Evolutionary conservation across 2,329 filamentous ascomycete species (phyloP).

Genomic region (Chaetomium strumarium): DNA sequence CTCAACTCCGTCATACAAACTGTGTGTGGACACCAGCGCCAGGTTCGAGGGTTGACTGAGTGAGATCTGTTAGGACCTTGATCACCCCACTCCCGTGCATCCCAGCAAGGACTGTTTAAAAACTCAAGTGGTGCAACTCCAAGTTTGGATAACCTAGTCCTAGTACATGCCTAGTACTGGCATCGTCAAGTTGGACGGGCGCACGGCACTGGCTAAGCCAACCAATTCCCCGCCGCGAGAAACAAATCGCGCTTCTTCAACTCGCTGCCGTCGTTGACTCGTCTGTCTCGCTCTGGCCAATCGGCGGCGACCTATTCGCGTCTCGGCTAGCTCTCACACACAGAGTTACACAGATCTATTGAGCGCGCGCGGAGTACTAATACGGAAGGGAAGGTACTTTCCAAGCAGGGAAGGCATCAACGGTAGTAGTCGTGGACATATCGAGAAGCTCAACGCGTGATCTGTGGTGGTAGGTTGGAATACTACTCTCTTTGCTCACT

Average conservation of each 20-base stretch:
- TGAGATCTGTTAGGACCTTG: no score
- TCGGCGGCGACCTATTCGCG: slow-evolving; percentile 14
- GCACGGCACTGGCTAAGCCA: not conserved
- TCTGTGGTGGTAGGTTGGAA: not conserved
- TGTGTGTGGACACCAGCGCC: no score
- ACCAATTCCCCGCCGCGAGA: slow-evolving; percentile 17
- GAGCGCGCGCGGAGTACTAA: not conserved
- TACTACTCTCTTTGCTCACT: not conserved
- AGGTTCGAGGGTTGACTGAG: no score
- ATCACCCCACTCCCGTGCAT: not conserved
- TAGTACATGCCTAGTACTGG: no score
- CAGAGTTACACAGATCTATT: no score
- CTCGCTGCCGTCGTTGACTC: slow-evolving; percentile 9
- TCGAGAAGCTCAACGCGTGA: not conserved
- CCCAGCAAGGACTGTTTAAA: not conserved
- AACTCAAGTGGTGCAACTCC: not conserved
- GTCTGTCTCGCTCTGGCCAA: slow-evolving; percentile 13
- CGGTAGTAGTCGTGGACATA: not conserved
- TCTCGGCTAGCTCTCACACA: not conserved
- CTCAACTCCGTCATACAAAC: not conserved
- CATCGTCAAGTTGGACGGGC: not conserved
- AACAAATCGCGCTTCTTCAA: slow-evolving; percentile 20
- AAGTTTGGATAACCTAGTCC: no score
- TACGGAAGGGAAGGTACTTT: not conserved
- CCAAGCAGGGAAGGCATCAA: not conserved